phyloP scores from a whole-genome alignment of 768 basidiomycete species.

The Fomitopsis serialis region DNA sequence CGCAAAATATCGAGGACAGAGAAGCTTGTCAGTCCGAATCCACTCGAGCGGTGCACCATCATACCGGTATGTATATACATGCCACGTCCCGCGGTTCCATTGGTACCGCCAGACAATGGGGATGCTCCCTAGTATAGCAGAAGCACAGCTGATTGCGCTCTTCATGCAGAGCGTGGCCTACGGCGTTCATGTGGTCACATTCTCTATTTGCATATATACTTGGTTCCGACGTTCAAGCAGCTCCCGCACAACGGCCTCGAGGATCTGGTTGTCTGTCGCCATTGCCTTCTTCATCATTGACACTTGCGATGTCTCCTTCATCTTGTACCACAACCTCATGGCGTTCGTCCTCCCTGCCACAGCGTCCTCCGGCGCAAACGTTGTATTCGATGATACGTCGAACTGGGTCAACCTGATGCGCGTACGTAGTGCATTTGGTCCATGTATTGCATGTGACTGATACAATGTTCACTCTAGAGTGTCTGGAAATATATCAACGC shows the following conservation, averaged over 20 bases:
- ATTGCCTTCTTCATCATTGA: neutral
- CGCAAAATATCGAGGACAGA: too few species aligned
- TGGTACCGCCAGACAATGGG: too few species aligned
- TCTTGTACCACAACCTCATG: neutral
- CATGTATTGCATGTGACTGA: neutral
- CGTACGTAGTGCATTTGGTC: neutral
- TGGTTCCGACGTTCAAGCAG: neutral
- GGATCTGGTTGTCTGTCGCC: neutral
- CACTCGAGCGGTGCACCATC: too few species aligned
- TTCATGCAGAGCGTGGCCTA: conserved; percentile 4
- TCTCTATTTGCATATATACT: neutral
- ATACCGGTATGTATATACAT: too few species aligned
- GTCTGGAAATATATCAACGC: too few species aligned
- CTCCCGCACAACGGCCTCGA: neutral
- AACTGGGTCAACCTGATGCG: conserved; percentile 2
- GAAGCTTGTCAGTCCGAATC: too few species aligned
- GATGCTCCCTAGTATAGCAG: neutral
- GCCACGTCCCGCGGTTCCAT: too few species aligned
- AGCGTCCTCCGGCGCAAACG: neutral
- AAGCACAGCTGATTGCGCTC: neutral
- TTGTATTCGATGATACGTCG: neutral
- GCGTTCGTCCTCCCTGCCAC: neutral
- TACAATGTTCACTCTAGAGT: too few species aligned
- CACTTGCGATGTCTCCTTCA: neutral
- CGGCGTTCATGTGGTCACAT: neutral